A percentile compares a stretch with the other conserved stretches of the same genome.
phyloP scores from a whole-genome alignment of 1,284 basidiomycete genomes.

The Exsudoporus floridanus region DNA sequence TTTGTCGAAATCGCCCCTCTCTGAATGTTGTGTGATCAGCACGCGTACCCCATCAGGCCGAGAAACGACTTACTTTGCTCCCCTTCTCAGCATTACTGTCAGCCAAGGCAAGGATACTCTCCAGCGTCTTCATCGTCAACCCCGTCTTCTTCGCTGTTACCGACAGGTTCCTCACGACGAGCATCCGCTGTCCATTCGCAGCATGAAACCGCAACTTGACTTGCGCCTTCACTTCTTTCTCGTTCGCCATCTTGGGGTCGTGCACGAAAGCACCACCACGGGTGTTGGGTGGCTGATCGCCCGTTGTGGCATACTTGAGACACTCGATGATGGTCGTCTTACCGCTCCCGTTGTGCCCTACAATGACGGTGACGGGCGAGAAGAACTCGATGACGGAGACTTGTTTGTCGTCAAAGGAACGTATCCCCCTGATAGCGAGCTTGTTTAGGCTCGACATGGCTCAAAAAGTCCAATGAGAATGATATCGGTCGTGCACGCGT shows the following conservation, averaged over 20 bases:
- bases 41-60: no score
- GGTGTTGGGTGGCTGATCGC: slow-evolving; percentile 96
- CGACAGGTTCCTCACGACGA: slow-evolving; percentile 91
- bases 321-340: slow-evolving; percentile 99
- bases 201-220: slow-evolving; percentile 93
- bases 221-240: slow-evolving; percentile 98
- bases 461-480: not conserved
- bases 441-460: slow-evolving; percentile 85
- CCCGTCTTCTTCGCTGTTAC: slow-evolving; percentile 92
- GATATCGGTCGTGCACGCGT: not conserved
- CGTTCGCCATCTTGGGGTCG: slow-evolving; percentile 98
- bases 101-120: slow-evolving; percentile 82
- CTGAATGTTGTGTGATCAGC: slow-evolving; percentile 44
- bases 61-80: slow-evolving; percentile 61
- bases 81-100: slow-evolving; percentile 67
- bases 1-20: slow-evolving; percentile 90
- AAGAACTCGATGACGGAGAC: slow-evolving; percentile 97
- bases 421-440: slow-evolving; percentile 83
- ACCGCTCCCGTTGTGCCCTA: slow-evolving; percentile 97
- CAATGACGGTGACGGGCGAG: slow-evolving; percentile 96
- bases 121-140: slow-evolving; percentile 96
- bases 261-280: slow-evolving; percentile 98
- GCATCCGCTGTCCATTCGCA: slow-evolving; percentile 84
- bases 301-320: slow-evolving; percentile 97
- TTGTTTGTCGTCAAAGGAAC: slow-evolving; percentile 93